These are phyloP conservation scores for Chaetomidium leptoderma DNA, from an alignment of 495 filamentous ascomycete species.

Conservation along the genomic window DNA sequence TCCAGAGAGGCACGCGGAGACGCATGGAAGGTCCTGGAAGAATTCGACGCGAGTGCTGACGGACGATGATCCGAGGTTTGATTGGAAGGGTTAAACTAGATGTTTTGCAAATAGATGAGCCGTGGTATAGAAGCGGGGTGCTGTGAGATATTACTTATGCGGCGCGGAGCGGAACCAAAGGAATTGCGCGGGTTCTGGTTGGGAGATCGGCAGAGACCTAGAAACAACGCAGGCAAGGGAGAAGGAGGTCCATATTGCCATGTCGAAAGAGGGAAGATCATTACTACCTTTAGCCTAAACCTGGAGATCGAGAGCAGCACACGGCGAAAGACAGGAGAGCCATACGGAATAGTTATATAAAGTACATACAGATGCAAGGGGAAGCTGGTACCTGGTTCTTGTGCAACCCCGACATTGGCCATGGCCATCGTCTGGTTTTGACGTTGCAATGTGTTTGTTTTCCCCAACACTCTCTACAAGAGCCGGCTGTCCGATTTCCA, in stretches of 20 bases:
- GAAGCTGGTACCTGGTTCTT: background rate
- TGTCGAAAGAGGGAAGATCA: background rate
- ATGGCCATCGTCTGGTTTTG: background rate
- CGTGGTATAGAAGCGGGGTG: slow-evolving; percentile 17
- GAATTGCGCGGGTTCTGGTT: slow-evolving; percentile 8
- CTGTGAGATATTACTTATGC: slow-evolving; percentile 21
- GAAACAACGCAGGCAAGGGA: slow-evolving; percentile 17
- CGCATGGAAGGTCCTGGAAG: slow-evolving; percentile 17
- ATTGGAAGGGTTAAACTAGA: slow-evolving; percentile 31
- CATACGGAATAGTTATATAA: background rate
- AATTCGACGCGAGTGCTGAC: slow-evolving; percentile 13
- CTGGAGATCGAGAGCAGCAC: too few relatives aligned
- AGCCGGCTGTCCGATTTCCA: too few relatives aligned
- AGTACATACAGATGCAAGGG: background rate
- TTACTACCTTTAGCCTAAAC: slow-evolving; percentile 15
- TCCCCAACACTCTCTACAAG: too few relatives aligned
- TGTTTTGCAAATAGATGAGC: slow-evolving; percentile 23
- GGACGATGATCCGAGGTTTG: slow-evolving; percentile 16
- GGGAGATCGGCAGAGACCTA: slow-evolving; percentile 10
- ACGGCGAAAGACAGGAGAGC: background rate
- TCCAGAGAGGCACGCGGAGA: slow-evolving; percentile 8
- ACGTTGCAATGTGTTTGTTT: too few relatives aligned
- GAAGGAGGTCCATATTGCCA: background rate
- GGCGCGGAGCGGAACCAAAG: slow-evolving; percentile 20
- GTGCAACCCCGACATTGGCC: background rate